Evolutionary conservation across 2,329 filamentous ascomycete genomes (phyloP).

Genomic region (Fusarium equiseti): DNA sequence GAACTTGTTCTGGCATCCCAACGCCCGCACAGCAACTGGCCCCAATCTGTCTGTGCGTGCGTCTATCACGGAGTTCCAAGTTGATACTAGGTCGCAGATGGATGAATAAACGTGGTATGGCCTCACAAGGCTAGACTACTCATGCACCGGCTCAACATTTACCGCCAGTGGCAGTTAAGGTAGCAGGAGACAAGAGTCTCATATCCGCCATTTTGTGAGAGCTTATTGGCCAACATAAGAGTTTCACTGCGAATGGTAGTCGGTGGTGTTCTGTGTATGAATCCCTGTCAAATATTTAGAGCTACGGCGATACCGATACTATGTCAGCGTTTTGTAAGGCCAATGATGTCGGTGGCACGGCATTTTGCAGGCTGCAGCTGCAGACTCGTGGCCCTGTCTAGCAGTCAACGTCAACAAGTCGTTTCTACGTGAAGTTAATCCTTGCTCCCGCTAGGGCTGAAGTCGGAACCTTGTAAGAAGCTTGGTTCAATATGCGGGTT

Average conservation of each 20-base stretch:
- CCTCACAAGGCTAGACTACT: not conserved
- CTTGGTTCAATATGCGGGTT: conserved; percentile 13
- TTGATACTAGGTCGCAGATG: not conserved
- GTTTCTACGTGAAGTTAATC: conserved; percentile 3
- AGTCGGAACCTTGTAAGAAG: conserved; percentile 21
- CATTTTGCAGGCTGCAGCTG: not conserved
- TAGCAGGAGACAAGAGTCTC: not conserved
- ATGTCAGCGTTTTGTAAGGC: conserved; percentile 5
- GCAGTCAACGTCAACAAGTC: not conserved
- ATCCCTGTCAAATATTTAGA: conserved; percentile 15
- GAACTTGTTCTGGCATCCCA: not conserved
- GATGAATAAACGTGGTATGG: not conserved
- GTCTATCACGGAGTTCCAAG: not conserved
- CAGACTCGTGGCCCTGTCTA: not conserved
- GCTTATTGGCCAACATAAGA: conserved; percentile 14
- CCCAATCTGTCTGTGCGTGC: not conserved
- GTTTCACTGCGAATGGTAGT: conserved; percentile 16
- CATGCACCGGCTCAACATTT: not conserved
- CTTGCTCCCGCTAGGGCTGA: conserved; percentile 31
- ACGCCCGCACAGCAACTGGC: not conserved
- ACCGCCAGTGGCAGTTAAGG: not conserved
- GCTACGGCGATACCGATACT: conserved; percentile 33
- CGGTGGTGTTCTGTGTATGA: conserved; percentile 5
- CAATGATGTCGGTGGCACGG: not conserved
- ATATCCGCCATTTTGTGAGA: conserved; percentile 27